These are phyloP conservation scores for Crassisporium funariophilum DNA, from an alignment of 768 basidiomycete species.

Conservation along the genomic window DNA sequence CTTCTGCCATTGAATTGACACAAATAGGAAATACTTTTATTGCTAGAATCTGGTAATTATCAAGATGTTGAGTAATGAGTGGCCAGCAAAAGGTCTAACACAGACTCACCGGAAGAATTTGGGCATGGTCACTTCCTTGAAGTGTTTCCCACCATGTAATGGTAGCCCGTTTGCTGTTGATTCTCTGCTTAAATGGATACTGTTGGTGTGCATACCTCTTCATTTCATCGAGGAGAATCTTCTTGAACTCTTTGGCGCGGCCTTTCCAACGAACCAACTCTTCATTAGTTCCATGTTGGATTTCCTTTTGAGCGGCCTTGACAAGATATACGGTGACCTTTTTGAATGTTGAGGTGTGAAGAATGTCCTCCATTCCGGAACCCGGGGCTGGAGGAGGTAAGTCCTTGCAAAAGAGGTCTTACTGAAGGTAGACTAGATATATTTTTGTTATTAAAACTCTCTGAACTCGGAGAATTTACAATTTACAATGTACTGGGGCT, in stretches of 20 bases:
- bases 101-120: conserved; percentile 26
- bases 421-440: conserved; percentile 6
- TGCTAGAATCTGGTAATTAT: conserved; percentile 13
- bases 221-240: conserved; percentile 14
- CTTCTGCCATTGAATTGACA: conserved; percentile 36
- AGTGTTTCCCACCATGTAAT: conserved; percentile 23
- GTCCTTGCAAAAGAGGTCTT: conserved; percentile 11
- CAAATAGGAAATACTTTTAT: conserved; percentile 29
- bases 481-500: conserved; percentile 13
- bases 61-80: neutral
- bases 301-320: conserved; percentile 10
- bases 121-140: conserved; percentile 11
- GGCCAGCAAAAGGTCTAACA: neutral
- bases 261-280: conserved; percentile 19
- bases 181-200: conserved; percentile 20
- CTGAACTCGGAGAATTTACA: neutral
- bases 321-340: conserved; percentile 13
- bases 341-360: conserved; percentile 12
- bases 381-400: neutral
- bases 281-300: conserved; percentile 12
- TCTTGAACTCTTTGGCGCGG: conserved; percentile 16
- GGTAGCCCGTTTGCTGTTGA: conserved; percentile 6
- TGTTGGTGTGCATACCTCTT: conserved; percentile 18
- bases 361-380: conserved; percentile 12
- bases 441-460: neutral